Evolutionary conservation across 805 yeast genomes (phyloP).

Genomic region (Candida golubevii): DNA sequence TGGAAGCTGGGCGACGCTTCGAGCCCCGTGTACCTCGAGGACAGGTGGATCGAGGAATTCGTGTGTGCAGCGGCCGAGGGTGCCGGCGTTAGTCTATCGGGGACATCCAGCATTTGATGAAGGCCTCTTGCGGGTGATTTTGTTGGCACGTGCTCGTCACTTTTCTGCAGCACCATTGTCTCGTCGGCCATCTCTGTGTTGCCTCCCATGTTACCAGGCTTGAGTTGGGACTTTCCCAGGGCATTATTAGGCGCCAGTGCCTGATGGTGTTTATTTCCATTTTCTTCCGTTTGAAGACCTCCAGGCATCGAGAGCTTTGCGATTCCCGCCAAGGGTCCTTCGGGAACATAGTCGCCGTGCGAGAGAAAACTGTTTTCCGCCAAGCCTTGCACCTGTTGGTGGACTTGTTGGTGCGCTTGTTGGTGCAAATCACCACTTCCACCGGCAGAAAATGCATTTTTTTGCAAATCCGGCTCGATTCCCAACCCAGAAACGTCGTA

Average conservation of each 20-base stretch:
- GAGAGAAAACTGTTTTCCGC: not conserved
- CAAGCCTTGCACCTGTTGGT: not conserved
- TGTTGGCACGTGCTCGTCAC: not conserved
- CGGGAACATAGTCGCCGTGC: not conserved
- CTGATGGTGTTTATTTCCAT: not conserved
- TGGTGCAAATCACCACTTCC: not conserved
- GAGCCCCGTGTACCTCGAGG: not conserved
- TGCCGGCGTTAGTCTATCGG: not conserved
- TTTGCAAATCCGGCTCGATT: not conserved
- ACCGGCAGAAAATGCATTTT: not conserved
- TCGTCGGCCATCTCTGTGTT: not conserved
- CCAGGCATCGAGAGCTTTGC: not conserved
- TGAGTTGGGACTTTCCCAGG: not conserved
- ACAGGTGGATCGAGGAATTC: not conserved
- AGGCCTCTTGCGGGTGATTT: not conserved
- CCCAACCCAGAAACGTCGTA: conserved; percentile 45
- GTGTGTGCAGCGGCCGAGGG: not conserved
- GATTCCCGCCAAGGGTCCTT: not conserved
- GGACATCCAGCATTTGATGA: not conserved
- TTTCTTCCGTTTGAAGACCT: not conserved
- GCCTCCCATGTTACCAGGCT: not conserved
- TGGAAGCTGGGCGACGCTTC: not conserved
- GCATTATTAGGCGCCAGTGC: too few species aligned
- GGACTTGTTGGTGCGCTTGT: not conserved
- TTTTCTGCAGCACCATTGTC: not conserved